phyloP scores from a whole-genome alignment of 352 stramenopile species.

The Globisporangium nagaii region DNA sequence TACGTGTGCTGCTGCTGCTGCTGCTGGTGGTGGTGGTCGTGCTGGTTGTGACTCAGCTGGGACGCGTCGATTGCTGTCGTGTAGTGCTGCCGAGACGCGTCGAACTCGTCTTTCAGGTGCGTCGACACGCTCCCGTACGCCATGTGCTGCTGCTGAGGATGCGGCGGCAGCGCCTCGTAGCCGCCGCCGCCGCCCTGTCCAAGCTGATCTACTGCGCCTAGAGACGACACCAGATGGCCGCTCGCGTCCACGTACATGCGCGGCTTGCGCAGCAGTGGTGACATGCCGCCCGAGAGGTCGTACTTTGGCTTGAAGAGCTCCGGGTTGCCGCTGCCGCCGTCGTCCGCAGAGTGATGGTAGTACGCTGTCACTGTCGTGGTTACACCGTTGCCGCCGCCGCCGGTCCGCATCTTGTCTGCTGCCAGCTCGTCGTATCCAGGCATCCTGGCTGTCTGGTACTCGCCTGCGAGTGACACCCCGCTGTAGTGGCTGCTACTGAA shows the following conservation, averaged over 20 bases:
- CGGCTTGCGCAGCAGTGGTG: conserved; percentile 14
- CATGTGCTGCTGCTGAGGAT: background rate
- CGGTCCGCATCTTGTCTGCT: background rate
- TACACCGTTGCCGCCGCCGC: background rate
- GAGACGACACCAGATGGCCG: background rate
- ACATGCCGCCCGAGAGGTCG: conserved; percentile 2
- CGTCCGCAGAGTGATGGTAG: conserved; percentile 4
- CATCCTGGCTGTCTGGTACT: background rate
- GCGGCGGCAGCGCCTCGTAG: background rate
- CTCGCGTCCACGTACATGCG: background rate
- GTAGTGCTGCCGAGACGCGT: background rate
- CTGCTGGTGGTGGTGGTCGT: background rate
- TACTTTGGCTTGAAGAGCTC: conserved; percentile 12
- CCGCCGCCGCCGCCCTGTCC: too few relatives aligned
- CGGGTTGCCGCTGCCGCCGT: background rate
- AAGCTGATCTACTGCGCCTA: background rate
- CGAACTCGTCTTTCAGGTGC: conserved; percentile 2
- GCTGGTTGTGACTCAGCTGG: background rate
- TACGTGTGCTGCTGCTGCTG: background rate
- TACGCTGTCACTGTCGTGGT: background rate
- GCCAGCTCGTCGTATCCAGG: background rate
- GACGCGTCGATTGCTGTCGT: background rate
- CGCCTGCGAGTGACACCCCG: background rate
- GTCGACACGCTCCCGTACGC: background rate
- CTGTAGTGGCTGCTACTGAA: background rate